A percentile compares a stretch with the other conserved stretches of the same genome.
These are phyloP conservation scores for Gilbertella persicaria DNA, from an alignment of 371 early-diverging fungal genomes.

Conservation along the genomic window DNA sequence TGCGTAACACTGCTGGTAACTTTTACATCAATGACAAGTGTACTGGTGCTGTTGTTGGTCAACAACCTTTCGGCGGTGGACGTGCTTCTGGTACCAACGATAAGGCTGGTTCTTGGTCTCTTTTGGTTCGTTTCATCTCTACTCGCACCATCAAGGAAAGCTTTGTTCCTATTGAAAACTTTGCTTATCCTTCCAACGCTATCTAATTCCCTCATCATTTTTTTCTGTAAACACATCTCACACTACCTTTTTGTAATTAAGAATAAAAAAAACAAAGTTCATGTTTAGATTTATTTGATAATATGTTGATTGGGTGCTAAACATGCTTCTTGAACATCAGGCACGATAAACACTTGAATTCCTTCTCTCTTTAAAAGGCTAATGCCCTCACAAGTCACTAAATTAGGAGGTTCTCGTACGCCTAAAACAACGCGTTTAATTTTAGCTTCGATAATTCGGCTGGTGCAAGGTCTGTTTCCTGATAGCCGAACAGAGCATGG, in stretches of 20 bases:
- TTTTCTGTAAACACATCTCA: too few relatives aligned
- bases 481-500: slow-evolving; percentile 83
- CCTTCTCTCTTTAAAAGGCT: slow-evolving; percentile 59
- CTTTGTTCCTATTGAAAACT: slow-evolving; percentile 81
- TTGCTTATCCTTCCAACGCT: slow-evolving; percentile 88
- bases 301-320: slow-evolving; percentile 74
- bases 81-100: slow-evolving; percentile 97
- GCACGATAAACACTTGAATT: slow-evolving; percentile 65
- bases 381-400: slow-evolving; percentile 77
- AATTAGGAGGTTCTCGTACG: slow-evolving; percentile 83
- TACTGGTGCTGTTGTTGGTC: slow-evolving; percentile 98
- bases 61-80: slow-evolving; percentile 97
- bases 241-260: too few relatives aligned
- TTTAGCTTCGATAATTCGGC: slow-evolving; percentile 68
- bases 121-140: slow-evolving; percentile 82
- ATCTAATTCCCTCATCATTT: slow-evolving; percentile 32
- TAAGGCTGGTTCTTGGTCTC: slow-evolving; percentile 86
- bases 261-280: slow-evolving; percentile 2
- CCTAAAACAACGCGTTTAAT: slow-evolving; percentile 84
- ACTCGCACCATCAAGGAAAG: slow-evolving; percentile 96
- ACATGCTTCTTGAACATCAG: slow-evolving; percentile 73
- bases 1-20: slow-evolving; percentile 94
- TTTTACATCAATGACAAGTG: slow-evolving; percentile 99
- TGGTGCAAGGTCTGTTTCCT: slow-evolving; percentile 73
- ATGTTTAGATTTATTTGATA: slow-evolving; percentile 6